Base-by-base conservation (phyloP, 805 yeast species). In the Saccharomycopsis fibuligera region DNA sequence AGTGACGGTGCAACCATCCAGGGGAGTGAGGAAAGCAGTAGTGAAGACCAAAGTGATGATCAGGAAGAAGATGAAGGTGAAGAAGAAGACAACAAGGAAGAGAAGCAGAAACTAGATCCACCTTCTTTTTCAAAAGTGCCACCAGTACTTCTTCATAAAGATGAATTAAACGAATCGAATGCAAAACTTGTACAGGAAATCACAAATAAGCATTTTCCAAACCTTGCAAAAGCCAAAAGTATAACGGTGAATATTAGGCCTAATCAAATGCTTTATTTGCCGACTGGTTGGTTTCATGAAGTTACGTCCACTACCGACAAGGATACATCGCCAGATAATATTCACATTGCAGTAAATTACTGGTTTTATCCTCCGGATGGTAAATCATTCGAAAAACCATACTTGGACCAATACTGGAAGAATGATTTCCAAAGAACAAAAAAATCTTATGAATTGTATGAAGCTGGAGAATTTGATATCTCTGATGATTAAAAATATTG, bases 271-370 rank as follows among this genome's bases (percentile, higher is more conserved):
- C 61, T 84, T 21, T 84, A 76, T 58, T 60, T 84, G 23, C 91
- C 91, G 0, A 75, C 85, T 1, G 89, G 91, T 2, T 84, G 90
- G 90, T 84, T 84, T 58, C 91, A 84, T 60, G 91, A 84, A 60
- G 91, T 84, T 2, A 35, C 51, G 10, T 75, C 86, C 1, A 80
- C 86, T 8, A 81, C 68, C 60, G 81, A 82, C 2, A 61, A 60
- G 8, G 56, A 49, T 2, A n/a, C n/a, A n/a, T 55, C 51, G 5
- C 54, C 59, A 30, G 60, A 56, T 14, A 59, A 58, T 25, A 63
- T 70, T 2, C 91, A 84, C 57, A 68, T 76, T 31, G 89, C 90
- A 0, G 57, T 83, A 9, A 84, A 84, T 59, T 84, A 83, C 62
- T 84, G 91, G 91, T 82, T 77, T 59, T 69, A 77, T 5, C 87